Base-by-base conservation (phyloP, 345 rosid species). In the Corymbia maculata region DNA sequence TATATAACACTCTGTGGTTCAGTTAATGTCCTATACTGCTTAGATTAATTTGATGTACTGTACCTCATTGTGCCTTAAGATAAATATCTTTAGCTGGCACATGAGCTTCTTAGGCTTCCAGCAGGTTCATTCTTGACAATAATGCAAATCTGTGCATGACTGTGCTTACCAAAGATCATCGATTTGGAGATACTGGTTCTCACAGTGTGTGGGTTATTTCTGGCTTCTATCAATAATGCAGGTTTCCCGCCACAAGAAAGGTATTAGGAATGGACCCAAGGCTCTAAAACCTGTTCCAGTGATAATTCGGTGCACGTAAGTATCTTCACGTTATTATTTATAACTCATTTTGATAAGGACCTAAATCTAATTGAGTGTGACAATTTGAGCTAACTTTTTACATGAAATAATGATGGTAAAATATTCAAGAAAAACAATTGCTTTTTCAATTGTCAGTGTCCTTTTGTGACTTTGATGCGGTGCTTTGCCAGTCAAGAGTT, bases 201-300 rank as follows among this genome's bases (percentile, higher is more conserved):
- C 47, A 82, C 19, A 16, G 14, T 14, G 59, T 44, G 2, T 26
- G 50, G 85, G 52, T 85, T 85, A 12, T 52, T 32, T 36, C 21
- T 75, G 32, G 28, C 82, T 28, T 84, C 52, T 50, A 70, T 85
- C 24, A 79, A 88, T 88, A 36, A 13, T 91, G 92, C 92, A 98
- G 99, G 92, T 91, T 86, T 92, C 97, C 86, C 94, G 89, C 59
- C 96, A 95, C 89, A 98, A 94, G 94, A 94, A 94, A 94, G 98
- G 98, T 53, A 94, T 96, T 86, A 91, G 97, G 91, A 96, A 96
- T 90, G 98, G 98, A 32, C 99, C 98, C 36, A 98, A 93, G 92
- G 98, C 99, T 90, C 94, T 97, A 91, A 98, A 97, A 90, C 99
- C 98, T 44, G 79, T 70, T 87, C 99, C 98, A 8, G 98, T 98